Evolutionary conservation across 129 eudicot species (phyloP), one percentile per base, ranked within the genome.

Genomic region (Artemisia argyi): DNA sequence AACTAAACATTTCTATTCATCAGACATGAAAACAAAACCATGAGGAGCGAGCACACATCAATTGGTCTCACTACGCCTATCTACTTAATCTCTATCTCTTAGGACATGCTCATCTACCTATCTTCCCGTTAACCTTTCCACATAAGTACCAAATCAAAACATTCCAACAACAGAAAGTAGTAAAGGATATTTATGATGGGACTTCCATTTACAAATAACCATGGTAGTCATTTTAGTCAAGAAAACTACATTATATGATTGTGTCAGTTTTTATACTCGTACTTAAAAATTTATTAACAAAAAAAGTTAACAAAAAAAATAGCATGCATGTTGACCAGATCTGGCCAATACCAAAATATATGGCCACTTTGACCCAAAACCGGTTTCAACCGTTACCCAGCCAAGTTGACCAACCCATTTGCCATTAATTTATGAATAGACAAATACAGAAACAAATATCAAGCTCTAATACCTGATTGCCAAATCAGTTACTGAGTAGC

Each of bases 401-500:
- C n/a, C n/a, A n/a, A n/a, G n/a, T n/a, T n/a, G n/a, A n/a, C n/a
- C n/a, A n/a, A n/a, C n/a, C n/a, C n/a, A n/a, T n/a, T n/a, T n/a
- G n/a, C n/a, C n/a, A n/a, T n/a, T n/a, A n/a, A n/a, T n/a, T n/a
- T n/a, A n/a, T n/a, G n/a, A n/a, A n/a, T n/a, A n/a, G n/a, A n/a
- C 66, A 14, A 56, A 2, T 8, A 11, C 32, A 74, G n/a, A 17
- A 66, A 24, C 9, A 2, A 5, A 17, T 47, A 20, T 47, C 30
- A 49, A 72, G 39, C n/a, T 54, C 20, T 12, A 7, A 19, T 80
- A 92, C 98, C 88, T 92, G 98, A 55, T 79, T 92, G 77, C 92
- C 88, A 84, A 89, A 92, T 55, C 65, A 66, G 61, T 92, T 92
- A 69, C 84, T 80, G 52, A 92, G 92, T 39, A 92, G 95, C 83